Conservation (phyloP, 2,329 filamentous ascomycete species). For the Purpureocillium takamizusanense region DNA sequence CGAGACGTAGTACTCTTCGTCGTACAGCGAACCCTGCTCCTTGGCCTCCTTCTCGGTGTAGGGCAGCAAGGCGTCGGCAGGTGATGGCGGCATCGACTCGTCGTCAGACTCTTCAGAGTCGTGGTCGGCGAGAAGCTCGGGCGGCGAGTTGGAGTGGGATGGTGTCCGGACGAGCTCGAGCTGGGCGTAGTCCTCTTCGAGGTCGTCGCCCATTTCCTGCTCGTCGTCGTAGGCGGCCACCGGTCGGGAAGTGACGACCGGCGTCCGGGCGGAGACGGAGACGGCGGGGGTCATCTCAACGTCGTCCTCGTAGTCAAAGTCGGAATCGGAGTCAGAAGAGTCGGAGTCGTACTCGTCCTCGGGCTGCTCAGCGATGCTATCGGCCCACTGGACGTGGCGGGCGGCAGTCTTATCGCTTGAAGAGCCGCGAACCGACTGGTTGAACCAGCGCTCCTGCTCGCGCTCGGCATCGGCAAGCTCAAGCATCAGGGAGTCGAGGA, state of each 20-base stretch:
- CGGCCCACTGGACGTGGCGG: conserved; percentile 80
- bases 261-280: conserved; percentile 35
- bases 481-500: conserved; percentile 92
- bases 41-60: conserved; percentile 50
- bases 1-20: conserved; percentile 45
- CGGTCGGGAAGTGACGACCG: conserved; percentile 27
- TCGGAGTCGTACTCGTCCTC: conserved; percentile 58
- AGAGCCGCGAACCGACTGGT: conserved; percentile 76
- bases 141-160: conserved; percentile 57
- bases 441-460: conserved; percentile 97
- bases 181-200: conserved; percentile 56
- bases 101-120: conserved; percentile 63
- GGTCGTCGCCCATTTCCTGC: conserved; percentile 40
- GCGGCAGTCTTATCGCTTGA: conserved; percentile 46
- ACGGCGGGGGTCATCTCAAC: conserved; percentile 43
- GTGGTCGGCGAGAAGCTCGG: conserved; percentile 63
- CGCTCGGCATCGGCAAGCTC: conserved; percentile 84
- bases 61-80: conserved; percentile 45
- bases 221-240: conserved; percentile 30
- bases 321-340: conserved; percentile 36
- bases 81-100: conserved; percentile 69
- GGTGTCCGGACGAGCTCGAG: conserved; percentile 60
- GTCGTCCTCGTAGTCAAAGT: conserved; percentile 44
- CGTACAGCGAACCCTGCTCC: conserved; percentile 36
- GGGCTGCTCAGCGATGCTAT: conserved; percentile 63